Percentiles rank a stretch among this genome's conserved stretches.
Evolutionary conservation across 164 flowering plant species (phyloP).

Genomic region (Hamamelis virginiana): DNA sequence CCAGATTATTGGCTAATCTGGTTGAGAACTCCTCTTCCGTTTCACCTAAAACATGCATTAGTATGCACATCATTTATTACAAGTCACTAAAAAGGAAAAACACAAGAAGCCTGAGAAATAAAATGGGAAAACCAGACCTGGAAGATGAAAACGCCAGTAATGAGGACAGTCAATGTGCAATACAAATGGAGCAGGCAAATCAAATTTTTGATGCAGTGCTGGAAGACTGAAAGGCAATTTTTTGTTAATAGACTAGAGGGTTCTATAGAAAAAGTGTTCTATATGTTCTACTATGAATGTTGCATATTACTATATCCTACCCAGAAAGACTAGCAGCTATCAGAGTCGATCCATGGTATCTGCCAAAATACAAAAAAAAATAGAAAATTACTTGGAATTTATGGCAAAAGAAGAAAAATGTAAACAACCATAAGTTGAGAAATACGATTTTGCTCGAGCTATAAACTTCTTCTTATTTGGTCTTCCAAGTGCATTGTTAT

Average conservation of each 20-base stretch:
- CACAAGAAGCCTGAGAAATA: not conserved
- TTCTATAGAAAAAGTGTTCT: not conserved
- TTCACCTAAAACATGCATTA: constrained; percentile 57
- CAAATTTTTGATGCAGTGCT: constrained; percentile 89
- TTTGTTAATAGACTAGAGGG: constrained; percentile 3
- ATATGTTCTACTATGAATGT: no score
- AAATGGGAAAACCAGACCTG: constrained; percentile 47
- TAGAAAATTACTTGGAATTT: constrained; percentile 1
- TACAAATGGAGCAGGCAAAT: constrained; percentile 92
- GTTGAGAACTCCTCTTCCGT: constrained; percentile 93
- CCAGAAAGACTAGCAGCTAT: constrained; percentile 96
- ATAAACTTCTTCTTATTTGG: constrained; percentile 94
- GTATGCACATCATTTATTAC: constrained; percentile 3
- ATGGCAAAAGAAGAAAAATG: not conserved
- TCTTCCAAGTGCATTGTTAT: constrained; percentile 95
- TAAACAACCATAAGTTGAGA: constrained; percentile 2
- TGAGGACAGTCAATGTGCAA: constrained; percentile 97
- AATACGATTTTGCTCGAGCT: constrained; percentile 84
- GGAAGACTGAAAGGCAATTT: constrained; percentile 58
- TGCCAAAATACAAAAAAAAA: constrained; percentile 31
- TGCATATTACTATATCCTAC: constrained; percentile 31
- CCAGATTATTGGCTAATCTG: constrained; percentile 87
- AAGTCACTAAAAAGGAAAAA: not conserved
- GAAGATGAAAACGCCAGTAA: constrained; percentile 92
- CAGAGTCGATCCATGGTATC: constrained; percentile 97